A percentile compares a stretch with the other conserved stretches of the same genome.
Evolutionary conservation across 78 protist species (phyloP).

Genomic region (Guillardia theta): DNA sequence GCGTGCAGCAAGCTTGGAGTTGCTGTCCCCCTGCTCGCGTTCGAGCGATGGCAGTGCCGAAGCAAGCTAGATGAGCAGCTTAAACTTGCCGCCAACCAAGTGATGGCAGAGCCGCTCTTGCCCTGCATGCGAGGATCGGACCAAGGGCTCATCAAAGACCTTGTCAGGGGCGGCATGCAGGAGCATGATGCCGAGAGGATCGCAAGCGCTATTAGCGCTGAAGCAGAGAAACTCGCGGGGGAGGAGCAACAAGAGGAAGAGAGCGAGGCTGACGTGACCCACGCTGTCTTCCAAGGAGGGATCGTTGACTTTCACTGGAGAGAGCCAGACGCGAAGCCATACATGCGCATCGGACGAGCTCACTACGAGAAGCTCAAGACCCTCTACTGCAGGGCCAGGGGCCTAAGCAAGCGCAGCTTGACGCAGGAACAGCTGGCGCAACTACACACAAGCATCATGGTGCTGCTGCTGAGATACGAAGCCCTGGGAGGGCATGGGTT

Average conservation of each 20-base stretch:
- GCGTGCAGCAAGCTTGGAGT: not conserved
- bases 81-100: not conserved
- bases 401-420: too few relatives aligned
- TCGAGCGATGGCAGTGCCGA: not conserved
- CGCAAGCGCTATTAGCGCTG: not conserved
- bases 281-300: not conserved
- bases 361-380: not conserved
- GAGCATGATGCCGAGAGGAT: not conserved
- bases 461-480: not conserved
- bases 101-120: too few relatives aligned
- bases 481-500: not conserved
- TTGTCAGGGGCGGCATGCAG: not conserved
- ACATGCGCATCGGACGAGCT: not conserved
- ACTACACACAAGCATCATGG: not conserved
- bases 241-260: not conserved
- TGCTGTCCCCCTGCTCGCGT: not conserved
- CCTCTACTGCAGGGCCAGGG: not conserved
- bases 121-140: not conserved
- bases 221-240: not conserved
- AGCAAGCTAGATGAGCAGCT: not conserved
- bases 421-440: not conserved
- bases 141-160: not conserved
- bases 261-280: not conserved
- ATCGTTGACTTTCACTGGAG: not conserved
- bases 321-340: not conserved